Evolutionary conservation across 2,329 filamentous ascomycete genomes (phyloP).

Genomic region (Sclerotinia trifoliorum): DNA sequence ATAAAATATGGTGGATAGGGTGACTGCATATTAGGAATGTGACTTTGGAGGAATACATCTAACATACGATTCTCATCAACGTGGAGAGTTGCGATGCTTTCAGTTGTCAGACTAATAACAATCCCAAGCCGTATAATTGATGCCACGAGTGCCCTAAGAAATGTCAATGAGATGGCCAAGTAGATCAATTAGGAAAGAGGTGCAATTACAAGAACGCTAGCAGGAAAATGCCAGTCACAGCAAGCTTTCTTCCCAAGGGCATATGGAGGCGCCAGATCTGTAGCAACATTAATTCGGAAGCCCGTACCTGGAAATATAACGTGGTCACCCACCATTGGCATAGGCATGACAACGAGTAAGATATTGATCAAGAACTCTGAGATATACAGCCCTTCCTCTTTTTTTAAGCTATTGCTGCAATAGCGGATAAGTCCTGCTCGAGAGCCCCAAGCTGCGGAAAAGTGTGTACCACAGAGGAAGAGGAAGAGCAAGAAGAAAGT

Average conservation of each 20-base stretch:
- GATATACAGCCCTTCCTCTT: too few relatives aligned
- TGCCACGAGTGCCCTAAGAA: neutral
- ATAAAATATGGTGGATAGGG: too few relatives aligned
- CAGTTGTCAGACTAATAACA: neutral
- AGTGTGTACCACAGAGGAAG: too few relatives aligned
- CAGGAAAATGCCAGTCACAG: neutral
- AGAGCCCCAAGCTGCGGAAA: too few relatives aligned
- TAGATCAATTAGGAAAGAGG: neutral
- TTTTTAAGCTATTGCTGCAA: too few relatives aligned
- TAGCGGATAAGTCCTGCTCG: too few relatives aligned
- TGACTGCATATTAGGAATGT: too few relatives aligned
- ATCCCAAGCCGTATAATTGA: neutral
- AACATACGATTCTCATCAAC: neutral
- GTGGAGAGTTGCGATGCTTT: neutral
- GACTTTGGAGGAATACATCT: too few relatives aligned
- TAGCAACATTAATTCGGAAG: neutral
- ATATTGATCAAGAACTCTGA: too few relatives aligned
- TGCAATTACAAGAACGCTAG: neutral
- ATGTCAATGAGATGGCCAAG: neutral
- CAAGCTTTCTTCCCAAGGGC: neutral
- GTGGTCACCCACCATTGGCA: neutral
- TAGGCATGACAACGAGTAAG: too few relatives aligned
- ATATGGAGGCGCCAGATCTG: neutral
- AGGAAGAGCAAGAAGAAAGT: too few relatives aligned
- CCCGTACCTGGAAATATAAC: too few relatives aligned